These are phyloP conservation scores for Hamamelis virginiana DNA, from an alignment of 164 flowering plant genomes.

Conservation along the genomic window DNA sequence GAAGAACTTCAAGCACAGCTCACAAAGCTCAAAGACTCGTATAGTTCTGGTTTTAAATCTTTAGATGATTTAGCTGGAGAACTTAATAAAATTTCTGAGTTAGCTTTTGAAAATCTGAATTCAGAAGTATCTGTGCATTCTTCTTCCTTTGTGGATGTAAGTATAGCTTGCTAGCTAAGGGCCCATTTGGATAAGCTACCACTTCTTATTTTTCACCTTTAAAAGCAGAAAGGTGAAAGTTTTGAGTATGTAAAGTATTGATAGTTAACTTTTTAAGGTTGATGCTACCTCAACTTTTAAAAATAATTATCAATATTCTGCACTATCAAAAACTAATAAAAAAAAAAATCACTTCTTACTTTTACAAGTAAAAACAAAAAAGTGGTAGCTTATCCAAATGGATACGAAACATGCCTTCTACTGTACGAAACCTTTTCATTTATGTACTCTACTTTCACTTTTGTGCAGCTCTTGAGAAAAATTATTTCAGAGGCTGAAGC, in stretches of 20 bases:
- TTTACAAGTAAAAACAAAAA: too few relatives aligned
- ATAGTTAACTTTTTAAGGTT: too few relatives aligned
- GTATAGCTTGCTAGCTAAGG: conserved; percentile 11
- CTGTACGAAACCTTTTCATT: background rate
- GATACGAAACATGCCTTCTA: too few relatives aligned
- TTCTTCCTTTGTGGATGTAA: conserved; percentile 72
- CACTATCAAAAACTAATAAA: too few relatives aligned
- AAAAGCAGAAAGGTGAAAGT: too few relatives aligned
- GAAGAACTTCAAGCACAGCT: conserved; percentile 75
- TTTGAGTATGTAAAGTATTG: too few relatives aligned
- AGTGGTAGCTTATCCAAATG: too few relatives aligned
- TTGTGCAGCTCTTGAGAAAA: conserved; percentile 67
- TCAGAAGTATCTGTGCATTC: conserved; percentile 84
- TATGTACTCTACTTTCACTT: conserved; percentile 17
- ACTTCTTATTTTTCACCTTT: too few relatives aligned
- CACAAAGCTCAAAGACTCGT: conserved; percentile 61
- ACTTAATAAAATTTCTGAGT: conserved; percentile 70
- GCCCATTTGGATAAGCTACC: too few relatives aligned
- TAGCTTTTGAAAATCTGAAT: conserved; percentile 62
- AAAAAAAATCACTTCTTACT: too few relatives aligned
- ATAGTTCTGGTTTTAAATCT: conserved; percentile 71
- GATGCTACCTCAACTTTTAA: too few relatives aligned
- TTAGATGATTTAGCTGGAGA: conserved; percentile 78
- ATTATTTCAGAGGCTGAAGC: conserved; percentile 80
- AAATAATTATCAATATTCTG: too few relatives aligned